Percentiles rank a stretch among this genome's conserved stretches.
phyloP scores from a whole-genome alignment of 1,284 basidiomycete species.

The Gastroboletus turbinatus region DNA sequence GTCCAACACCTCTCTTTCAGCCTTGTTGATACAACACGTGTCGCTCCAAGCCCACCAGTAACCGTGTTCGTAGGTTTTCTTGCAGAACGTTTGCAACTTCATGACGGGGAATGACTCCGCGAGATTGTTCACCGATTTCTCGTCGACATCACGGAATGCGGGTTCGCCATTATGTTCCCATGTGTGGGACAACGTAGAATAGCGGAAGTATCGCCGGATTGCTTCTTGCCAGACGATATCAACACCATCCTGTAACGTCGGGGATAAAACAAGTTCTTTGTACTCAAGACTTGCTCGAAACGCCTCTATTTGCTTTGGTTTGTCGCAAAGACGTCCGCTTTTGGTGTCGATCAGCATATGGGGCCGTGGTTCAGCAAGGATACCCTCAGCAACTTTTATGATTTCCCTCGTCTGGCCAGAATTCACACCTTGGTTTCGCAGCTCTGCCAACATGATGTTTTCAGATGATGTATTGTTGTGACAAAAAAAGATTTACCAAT shows the following conservation, averaged over 20 bases:
- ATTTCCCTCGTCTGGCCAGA: not conserved
- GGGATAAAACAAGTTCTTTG: conserved; percentile 5
- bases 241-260: not conserved
- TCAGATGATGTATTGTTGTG: not conserved
- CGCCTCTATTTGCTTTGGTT: not conserved
- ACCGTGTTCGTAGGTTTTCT: not conserved
- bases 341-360: conserved; percentile 4
- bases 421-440: not conserved
- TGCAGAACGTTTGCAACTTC: conserved; percentile 14
- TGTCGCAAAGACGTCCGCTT: conserved; percentile 5
- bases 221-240: not conserved
- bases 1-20: conserved; percentile 4
- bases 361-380: not conserved
- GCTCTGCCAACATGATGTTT: not conserved
- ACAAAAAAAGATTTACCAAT: not conserved
- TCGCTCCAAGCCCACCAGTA: conserved; percentile 17
- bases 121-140: not conserved
- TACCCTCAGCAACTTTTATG: not conserved
- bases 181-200: conserved; percentile 7
- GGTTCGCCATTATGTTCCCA: conserved; percentile 3
- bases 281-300: not conserved
- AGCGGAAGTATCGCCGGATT: conserved; percentile 1
- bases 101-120: not conserved
- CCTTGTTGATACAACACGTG: conserved; percentile 19
- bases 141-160: not conserved